phyloP scores from a whole-genome alignment of 257 asterid species.

The Gentiana straminea region DNA sequence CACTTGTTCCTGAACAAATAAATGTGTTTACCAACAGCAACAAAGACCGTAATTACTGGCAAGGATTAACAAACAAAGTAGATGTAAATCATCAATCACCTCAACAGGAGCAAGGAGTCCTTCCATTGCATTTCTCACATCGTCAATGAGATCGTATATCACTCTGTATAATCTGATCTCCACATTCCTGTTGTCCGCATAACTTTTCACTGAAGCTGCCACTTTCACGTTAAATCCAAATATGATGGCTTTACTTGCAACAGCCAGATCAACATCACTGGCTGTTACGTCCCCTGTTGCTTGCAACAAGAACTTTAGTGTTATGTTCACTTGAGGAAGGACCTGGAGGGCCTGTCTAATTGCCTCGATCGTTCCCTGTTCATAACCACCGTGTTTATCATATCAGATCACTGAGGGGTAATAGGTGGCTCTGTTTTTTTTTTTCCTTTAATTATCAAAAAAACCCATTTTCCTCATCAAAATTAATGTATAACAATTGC shows the following conservation, averaged over 20 bases:
- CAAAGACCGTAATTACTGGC: too few relatives aligned
- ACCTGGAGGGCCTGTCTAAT: slow-evolving; percentile 83
- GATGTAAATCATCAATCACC: slow-evolving; percentile 29
- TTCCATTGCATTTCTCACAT: slow-evolving; percentile 91
- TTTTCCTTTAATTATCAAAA: too few relatives aligned
- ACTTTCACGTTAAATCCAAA: slow-evolving; percentile 79
- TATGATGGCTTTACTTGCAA: slow-evolving; percentile 76
- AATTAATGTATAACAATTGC: neutral
- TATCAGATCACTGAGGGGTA: neutral
- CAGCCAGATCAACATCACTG: slow-evolving; percentile 94
- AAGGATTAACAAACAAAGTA: too few relatives aligned
- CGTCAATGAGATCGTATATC: slow-evolving; percentile 92
- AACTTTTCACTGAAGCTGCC: slow-evolving; percentile 79
- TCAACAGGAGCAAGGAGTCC: slow-evolving; percentile 85
- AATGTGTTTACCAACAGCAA: neutral
- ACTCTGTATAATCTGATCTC: slow-evolving; percentile 79
- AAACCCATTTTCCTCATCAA: too few relatives aligned
- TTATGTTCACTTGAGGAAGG: slow-evolving; percentile 87
- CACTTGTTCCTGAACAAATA: slow-evolving; percentile 52
- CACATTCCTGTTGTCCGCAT: slow-evolving; percentile 59
- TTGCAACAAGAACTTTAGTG: slow-evolving; percentile 85
- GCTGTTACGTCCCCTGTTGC: slow-evolving; percentile 82
- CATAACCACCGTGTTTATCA: slow-evolving; percentile 3
- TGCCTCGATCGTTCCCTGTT: slow-evolving; percentile 88
- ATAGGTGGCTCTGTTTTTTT: too few relatives aligned